phyloP scores from a whole-genome alignment of 2,329 filamentous ascomycete species.

The Fusarium cyanostomum region DNA sequence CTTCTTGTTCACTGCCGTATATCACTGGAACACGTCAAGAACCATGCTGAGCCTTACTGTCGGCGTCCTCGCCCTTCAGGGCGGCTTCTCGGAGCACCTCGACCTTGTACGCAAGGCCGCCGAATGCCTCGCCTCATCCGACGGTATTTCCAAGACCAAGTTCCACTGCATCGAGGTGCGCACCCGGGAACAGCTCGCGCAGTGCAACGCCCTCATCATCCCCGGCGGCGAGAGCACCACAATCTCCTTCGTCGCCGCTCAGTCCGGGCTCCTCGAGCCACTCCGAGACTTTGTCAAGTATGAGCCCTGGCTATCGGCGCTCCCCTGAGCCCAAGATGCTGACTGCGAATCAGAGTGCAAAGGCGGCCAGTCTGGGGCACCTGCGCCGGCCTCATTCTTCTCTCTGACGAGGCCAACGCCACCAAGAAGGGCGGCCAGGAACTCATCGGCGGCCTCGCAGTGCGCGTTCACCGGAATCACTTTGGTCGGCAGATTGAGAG shows the following conservation, averaged over 20 bases:
- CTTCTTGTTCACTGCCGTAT: no score
- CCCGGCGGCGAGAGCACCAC: slow-evolving; percentile 96
- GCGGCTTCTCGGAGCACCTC: slow-evolving; percentile 91
- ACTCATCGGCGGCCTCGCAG: slow-evolving; percentile 89
- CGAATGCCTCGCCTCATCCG: slow-evolving; percentile 52
- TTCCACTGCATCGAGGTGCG: slow-evolving; percentile 83
- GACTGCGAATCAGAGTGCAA: slow-evolving; percentile 63
- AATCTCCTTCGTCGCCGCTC: slow-evolving; percentile 85
- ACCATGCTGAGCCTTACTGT: slow-evolving; percentile 56
- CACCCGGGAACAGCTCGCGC: slow-evolving; percentile 73
- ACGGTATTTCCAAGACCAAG: slow-evolving; percentile 36
- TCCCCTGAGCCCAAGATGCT: neutral
- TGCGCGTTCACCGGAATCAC: slow-evolving; percentile 92
- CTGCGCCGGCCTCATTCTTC: slow-evolving; percentile 91
- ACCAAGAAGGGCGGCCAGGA: slow-evolving; percentile 94
- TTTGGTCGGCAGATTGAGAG: slow-evolving; percentile 94
- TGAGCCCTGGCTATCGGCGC: slow-evolving; percentile 42
- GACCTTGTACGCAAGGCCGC: slow-evolving; percentile 77
- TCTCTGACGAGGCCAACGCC: slow-evolving; percentile 86
- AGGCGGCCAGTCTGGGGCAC: slow-evolving; percentile 94
- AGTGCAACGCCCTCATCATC: slow-evolving; percentile 85
- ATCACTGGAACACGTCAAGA: neutral
- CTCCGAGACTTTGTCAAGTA: slow-evolving; percentile 91
- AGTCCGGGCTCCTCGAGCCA: slow-evolving; percentile 83
- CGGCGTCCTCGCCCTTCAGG: slow-evolving; percentile 81